These are phyloP conservation scores for Dendryphion nanum DNA, from an alignment of 2,329 filamentous ascomycete genomes.

Conservation along the genomic window DNA sequence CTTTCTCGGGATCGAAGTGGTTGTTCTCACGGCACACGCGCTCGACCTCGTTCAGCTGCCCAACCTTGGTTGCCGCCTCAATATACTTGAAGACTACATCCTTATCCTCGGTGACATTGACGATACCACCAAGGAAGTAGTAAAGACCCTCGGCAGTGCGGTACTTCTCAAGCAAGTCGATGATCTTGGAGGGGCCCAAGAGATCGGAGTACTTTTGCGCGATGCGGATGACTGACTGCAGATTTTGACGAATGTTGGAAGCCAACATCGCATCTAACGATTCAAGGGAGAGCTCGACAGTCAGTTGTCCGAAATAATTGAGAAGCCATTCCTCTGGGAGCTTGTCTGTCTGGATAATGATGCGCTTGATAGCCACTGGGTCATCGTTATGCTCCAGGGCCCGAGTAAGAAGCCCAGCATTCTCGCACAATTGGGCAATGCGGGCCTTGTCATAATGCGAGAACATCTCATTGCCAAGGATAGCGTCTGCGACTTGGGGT, in stretches of 20 bases:
- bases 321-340: conserved; percentile 89
- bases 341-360: conserved; percentile 80
- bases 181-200: conserved; percentile 80
- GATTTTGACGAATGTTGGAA: conserved; percentile 92
- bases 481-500: conserved; percentile 95
- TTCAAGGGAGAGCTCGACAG: conserved; percentile 90
- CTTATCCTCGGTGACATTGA: conserved; percentile 91
- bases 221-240: conserved; percentile 91
- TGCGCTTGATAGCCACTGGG: conserved; percentile 83
- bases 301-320: conserved; percentile 89
- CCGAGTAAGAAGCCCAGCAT: conserved; percentile 69
- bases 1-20: conserved; percentile 86
- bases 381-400: conserved; percentile 96
- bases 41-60: conserved; percentile 93
- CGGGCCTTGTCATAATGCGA: conserved; percentile 91
- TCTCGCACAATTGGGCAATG: conserved; percentile 88
- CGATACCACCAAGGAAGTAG: conserved; percentile 97
- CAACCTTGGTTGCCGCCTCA: conserved; percentile 90
- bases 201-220: conserved; percentile 98
- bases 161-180: conserved; percentile 96
- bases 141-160: conserved; percentile 95
- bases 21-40: conserved; percentile 94
- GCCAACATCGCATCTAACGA: conserved; percentile 96
- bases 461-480: conserved; percentile 98
- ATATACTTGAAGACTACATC: conserved; percentile 99